These are phyloP conservation scores for Plasmodium ovale DNA, from an alignment of 169 alveolate genomes.

Conservation along the genomic window DNA sequence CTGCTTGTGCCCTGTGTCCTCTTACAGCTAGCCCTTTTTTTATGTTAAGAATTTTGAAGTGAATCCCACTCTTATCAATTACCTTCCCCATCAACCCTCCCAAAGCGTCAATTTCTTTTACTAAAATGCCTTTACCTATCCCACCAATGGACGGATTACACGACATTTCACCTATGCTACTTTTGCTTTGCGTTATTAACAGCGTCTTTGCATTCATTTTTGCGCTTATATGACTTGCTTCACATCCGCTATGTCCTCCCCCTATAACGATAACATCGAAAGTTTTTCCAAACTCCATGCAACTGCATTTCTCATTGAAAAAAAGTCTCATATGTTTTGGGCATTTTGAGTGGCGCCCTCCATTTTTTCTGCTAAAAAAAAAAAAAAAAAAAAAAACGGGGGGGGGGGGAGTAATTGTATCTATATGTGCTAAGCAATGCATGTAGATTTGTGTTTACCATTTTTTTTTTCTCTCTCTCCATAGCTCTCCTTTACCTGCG, in stretches of 20 bases:
- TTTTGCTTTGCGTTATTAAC: slow-evolving; percentile 86
- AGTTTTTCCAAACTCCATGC: slow-evolving; percentile 14
- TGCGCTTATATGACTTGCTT: slow-evolving; percentile 94
- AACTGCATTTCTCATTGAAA: slow-evolving; percentile 20
- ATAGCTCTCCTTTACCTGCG: too few relatives aligned
- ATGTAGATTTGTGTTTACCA: too few relatives aligned
- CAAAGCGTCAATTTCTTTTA: slow-evolving; percentile 94
- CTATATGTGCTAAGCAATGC: too few relatives aligned
- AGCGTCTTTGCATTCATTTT: slow-evolving; percentile 91
- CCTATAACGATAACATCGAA: slow-evolving; percentile 93
- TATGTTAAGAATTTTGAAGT: slow-evolving; percentile 90
- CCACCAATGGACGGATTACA: slow-evolving; percentile 96
- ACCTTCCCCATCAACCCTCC: slow-evolving; percentile 93
- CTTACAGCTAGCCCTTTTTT: slow-evolving; percentile 94
- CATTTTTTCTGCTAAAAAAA: not conserved
- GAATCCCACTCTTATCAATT: slow-evolving; percentile 91
- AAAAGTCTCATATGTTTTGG: too few relatives aligned
- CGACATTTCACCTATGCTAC: slow-evolving; percentile 89
- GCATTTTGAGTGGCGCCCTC: slow-evolving; percentile 1
- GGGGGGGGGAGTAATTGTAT: too few relatives aligned
- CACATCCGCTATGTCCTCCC: slow-evolving; percentile 96
- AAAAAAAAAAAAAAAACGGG: not conserved
- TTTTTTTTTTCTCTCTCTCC: too few relatives aligned
- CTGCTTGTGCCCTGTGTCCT: slow-evolving; percentile 94
- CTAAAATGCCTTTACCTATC: slow-evolving; percentile 93